A percentile compares a stretch with the other conserved stretches of the same genome.
phyloP scores from a whole-genome alignment of 169 alveolate species.

The Theileria equi region DNA sequence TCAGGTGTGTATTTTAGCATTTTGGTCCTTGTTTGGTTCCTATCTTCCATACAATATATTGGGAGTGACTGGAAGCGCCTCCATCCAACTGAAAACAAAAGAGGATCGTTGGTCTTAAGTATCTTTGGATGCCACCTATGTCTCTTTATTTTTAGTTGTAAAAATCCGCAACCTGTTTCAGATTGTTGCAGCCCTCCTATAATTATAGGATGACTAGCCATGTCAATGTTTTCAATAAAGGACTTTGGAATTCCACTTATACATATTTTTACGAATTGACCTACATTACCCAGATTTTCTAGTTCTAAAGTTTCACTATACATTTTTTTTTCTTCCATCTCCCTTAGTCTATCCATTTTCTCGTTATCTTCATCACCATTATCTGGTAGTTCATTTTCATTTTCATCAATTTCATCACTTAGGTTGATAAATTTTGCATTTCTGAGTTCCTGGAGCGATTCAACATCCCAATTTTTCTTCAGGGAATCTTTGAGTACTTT shows the following conservation, averaged over 20 bases:
- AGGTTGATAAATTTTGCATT: constrained; percentile 19
- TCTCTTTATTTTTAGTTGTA: constrained; percentile 59
- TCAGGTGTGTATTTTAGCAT: constrained; percentile 93
- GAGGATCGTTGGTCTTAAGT: constrained; percentile 94
- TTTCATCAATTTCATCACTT: constrained; percentile 51
- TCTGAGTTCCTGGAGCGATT: constrained; percentile 43
- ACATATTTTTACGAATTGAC: constrained; percentile 88
- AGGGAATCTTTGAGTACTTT: constrained; percentile 30
- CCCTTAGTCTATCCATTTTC: constrained; percentile 12
- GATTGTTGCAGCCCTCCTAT: constrained; percentile 64
- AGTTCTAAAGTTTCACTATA: constrained; percentile 33
- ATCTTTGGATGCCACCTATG: constrained; percentile 96
- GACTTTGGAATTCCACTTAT: constrained; percentile 65
- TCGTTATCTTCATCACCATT: constrained; percentile 53
- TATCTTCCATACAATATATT: constrained; percentile 91
- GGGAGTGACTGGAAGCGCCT: constrained; percentile 98
- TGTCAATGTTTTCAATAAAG: constrained; percentile 40
- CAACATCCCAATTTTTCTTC: constrained; percentile 35
- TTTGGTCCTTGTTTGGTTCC: constrained; percentile 80
- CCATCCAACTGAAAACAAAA: constrained; percentile 98
- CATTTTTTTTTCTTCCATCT: constrained; percentile 34
- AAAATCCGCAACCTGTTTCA: constrained; percentile 60
- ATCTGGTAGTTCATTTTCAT: constrained; percentile 29
- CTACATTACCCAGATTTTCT: constrained; percentile 74
- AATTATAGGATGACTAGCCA: constrained; percentile 49